Percentiles rank a stretch among this genome's conserved stretches.
Evolutionary conservation across 1,284 basidiomycete species (phyloP).

Genomic region (Malassezia caprae): DNA sequence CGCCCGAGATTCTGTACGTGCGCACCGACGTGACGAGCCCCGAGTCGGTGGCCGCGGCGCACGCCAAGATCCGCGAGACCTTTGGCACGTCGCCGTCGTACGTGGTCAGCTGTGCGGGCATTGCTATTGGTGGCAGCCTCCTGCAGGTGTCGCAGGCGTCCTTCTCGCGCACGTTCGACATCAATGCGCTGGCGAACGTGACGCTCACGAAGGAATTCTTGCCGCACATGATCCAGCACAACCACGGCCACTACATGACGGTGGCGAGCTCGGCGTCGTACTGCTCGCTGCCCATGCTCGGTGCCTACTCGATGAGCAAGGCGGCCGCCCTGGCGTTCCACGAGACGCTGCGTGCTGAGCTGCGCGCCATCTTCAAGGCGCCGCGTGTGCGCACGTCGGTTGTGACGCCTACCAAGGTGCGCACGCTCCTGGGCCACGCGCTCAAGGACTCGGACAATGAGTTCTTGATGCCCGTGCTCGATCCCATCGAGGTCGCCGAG

Average conservation of each 20-base stretch:
- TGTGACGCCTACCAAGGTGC: constrained; percentile 44
- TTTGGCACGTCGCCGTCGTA: constrained; percentile 24
- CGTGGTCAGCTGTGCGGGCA: constrained; percentile 43
- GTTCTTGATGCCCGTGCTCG: constrained; percentile 42
- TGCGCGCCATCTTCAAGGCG: constrained; percentile 35
- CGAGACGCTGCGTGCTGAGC: constrained; percentile 39
- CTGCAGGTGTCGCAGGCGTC: constrained; percentile 28
- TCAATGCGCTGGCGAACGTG: constrained; percentile 43
- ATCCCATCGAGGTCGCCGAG: constrained; percentile 35
- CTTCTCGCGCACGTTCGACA: constrained; percentile 27
- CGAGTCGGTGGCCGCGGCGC: constrained; percentile 30
- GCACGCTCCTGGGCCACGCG: constrained; percentile 39
- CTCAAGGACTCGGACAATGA: constrained; percentile 39
- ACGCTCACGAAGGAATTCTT: constrained; percentile 41
- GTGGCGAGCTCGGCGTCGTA: constrained; percentile 40
- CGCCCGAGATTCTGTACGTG: constrained; percentile 41
- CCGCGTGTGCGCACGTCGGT: constrained; percentile 38
- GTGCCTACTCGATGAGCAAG: constrained; percentile 41
- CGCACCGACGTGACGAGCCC: constrained; percentile 41
- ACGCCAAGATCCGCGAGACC: constrained; percentile 31
- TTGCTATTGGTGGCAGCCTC: constrained; percentile 36
- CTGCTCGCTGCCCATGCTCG: constrained; percentile 33
- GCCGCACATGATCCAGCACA: constrained; percentile 35
- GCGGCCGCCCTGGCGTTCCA: constrained; percentile 42
- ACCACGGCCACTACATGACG: constrained; percentile 44